Conservation (phyloP, 2,329 filamentous ascomycete genomes). For the Claviceps monticola region DNA sequence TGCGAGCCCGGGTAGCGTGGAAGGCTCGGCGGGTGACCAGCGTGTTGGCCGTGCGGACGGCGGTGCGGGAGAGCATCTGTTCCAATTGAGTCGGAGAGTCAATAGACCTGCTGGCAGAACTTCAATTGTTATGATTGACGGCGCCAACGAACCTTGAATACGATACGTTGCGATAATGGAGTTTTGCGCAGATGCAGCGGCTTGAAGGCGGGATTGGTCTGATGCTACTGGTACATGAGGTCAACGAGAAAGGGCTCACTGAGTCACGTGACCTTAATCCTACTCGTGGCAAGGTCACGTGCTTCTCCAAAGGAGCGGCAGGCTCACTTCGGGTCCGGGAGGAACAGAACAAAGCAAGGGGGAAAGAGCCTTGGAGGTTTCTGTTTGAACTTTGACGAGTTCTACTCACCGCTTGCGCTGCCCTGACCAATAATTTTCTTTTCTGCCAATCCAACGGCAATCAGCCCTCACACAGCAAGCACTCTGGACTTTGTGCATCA, state of each 20-base stretch:
- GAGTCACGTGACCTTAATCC: slow-evolving; percentile 8
- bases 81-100: slow-evolving; percentile 10
- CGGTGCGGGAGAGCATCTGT: slow-evolving; percentile 74
- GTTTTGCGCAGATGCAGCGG: slow-evolving; percentile 13
- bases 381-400: neutral
- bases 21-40: slow-evolving; percentile 82
- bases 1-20: slow-evolving; percentile 74
- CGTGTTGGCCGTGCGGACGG: slow-evolving; percentile 48
- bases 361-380: neutral
- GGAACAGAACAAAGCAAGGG: neutral
- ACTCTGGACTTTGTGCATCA: slow-evolving; percentile 1
- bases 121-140: neutral
- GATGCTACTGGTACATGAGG: slow-evolving; percentile 15
- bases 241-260: slow-evolving; percentile 16
- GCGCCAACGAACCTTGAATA: slow-evolving; percentile 8
- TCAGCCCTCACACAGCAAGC: neutral
- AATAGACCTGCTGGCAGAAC: slow-evolving; percentile 23
- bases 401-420: slow-evolving; percentile 13
- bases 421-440: slow-evolving; percentile 8
- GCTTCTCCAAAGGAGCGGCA: neutral
- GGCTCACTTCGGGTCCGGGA: slow-evolving; percentile 1
- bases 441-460: slow-evolving; percentile 11
- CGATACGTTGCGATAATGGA: slow-evolving; percentile 8
- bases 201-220: slow-evolving; percentile 12
- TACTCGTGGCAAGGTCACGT: neutral